Evolutionary conservation across 805 yeast species (phyloP).

Genomic region (Scheffersomyces lignosus): DNA sequence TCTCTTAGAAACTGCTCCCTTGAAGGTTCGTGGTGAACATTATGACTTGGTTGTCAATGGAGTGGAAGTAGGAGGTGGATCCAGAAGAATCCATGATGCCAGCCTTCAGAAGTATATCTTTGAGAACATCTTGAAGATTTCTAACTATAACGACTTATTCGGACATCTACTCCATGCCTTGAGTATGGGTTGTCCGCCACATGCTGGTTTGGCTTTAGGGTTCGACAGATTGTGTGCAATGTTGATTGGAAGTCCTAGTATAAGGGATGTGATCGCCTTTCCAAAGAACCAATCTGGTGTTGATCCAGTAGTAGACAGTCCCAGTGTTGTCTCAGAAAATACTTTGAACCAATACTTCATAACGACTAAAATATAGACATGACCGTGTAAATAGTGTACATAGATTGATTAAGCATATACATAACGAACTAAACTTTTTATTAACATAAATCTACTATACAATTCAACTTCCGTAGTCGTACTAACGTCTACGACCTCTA

Average conservation of each 20-base stretch:
- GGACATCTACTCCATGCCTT: slow-evolving; percentile 85
- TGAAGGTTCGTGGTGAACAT: slow-evolving; percentile 80
- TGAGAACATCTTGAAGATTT: slow-evolving; percentile 58
- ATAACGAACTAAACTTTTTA: background rate
- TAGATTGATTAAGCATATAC: background rate
- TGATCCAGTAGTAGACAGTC: slow-evolving; percentile 87
- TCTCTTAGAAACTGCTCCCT: slow-evolving; percentile 52
- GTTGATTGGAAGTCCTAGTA: slow-evolving; percentile 73
- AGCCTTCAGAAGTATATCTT: slow-evolving; percentile 73
- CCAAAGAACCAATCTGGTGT: slow-evolving; percentile 90
- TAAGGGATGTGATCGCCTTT: slow-evolving; percentile 92
- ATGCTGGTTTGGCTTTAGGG: slow-evolving; percentile 95
- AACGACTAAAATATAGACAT: background rate
- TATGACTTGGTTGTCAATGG: slow-evolving; percentile 94
- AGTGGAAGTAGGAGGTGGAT: slow-evolving; percentile 96
- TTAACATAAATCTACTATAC: no score
- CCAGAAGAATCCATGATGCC: slow-evolving; percentile 90
- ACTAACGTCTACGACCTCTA: slow-evolving; percentile 1
- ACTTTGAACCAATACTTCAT: slow-evolving; percentile 59
- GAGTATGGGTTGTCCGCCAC: slow-evolving; percentile 95
- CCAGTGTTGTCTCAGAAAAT: slow-evolving; percentile 57
- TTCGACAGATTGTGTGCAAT: slow-evolving; percentile 92
- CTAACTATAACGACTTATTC: slow-evolving; percentile 61
- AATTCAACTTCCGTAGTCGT: no score
- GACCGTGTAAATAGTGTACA: background rate